Conservation (phyloP, 169 alveolate species). For the Pseudocohnilembus persalinus region DNA sequence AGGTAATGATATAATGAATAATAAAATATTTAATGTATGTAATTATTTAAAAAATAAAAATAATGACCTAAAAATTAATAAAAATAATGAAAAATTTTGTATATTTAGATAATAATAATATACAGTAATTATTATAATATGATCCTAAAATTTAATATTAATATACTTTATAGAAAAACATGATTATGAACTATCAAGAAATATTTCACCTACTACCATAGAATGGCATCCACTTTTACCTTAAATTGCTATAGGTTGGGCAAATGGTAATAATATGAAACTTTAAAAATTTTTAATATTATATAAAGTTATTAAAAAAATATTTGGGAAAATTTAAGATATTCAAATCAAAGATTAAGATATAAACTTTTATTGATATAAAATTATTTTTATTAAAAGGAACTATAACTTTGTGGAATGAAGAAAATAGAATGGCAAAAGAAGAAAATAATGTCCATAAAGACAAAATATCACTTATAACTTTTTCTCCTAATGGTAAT, state of each 20-base stretch:
- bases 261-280: constrained; percentile 51
- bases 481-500: constrained; percentile 62
- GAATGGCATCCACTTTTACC: constrained; percentile 70
- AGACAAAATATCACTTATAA: constrained; percentile 64
- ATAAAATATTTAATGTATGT: no score
- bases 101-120: no score
- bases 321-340: not conserved
- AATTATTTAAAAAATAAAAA: no score
- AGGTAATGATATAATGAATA: not conserved
- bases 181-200: constrained; percentile 60
- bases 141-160: no score
- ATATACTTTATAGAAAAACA: constrained; percentile 22
- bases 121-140: no score
- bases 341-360: not conserved
- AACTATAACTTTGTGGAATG: constrained; percentile 79
- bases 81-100: no score
- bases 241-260: constrained; percentile 74
- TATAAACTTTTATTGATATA: not conserved
- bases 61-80: no score
- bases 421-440: constrained; percentile 71
- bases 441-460: constrained; percentile 82
- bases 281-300: not conserved
- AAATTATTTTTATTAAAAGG: constrained; percentile 21
- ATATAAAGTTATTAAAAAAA: not conserved
- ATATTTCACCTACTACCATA: constrained; percentile 48